phyloP scores from a whole-genome alignment of 2,329 filamentous ascomycete species.

The Fusarium concolor region DNA sequence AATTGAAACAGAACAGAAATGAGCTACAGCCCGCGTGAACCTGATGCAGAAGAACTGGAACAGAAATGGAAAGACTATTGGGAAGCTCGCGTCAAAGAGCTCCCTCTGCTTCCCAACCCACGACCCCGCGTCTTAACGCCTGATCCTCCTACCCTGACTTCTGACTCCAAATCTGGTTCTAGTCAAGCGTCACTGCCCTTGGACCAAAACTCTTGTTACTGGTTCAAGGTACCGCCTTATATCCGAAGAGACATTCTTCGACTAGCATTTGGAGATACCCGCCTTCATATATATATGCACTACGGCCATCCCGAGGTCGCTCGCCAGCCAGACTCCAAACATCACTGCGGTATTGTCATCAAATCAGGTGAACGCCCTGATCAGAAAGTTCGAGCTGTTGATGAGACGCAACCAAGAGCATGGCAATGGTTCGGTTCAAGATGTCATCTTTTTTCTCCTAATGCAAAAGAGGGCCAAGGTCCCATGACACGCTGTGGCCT shows the following conservation, averaged over 20 bases:
- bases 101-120: not conserved
- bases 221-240: not conserved
- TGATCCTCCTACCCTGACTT: not conserved
- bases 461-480: not conserved
- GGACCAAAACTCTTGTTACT: not conserved
- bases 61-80: not conserved
- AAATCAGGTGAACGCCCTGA: not conserved
- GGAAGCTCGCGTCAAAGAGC: not conserved
- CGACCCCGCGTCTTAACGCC: constrained; percentile 1
- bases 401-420: not conserved
- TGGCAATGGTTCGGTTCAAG: not conserved
- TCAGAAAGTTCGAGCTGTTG: not conserved
- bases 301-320: not conserved
- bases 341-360: not conserved
- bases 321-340: not conserved
- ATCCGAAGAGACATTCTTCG: not conserved
- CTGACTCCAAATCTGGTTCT: not conserved
- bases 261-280: not conserved
- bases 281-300: not conserved
- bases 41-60: not conserved
- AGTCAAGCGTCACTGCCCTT: not conserved
- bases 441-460: not conserved
- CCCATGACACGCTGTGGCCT: not conserved
- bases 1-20: not conserved
- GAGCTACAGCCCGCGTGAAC: not conserved